These are phyloP conservation scores for Zizania palustris DNA, from an alignment of 202 grass and related monocot genomes.

Conservation along the genomic window DNA sequence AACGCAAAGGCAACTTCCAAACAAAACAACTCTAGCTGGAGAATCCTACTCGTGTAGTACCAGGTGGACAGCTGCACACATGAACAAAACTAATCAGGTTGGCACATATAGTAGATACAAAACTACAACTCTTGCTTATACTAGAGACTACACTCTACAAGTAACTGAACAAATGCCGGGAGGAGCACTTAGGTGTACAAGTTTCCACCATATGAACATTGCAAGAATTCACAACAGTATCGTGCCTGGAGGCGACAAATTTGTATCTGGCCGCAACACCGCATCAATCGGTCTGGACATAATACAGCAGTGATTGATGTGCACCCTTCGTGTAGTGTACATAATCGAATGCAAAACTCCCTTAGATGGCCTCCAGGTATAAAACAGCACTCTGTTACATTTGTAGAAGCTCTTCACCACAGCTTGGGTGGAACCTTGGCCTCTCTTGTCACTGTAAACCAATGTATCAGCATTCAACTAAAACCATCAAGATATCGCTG, in stretches of 20 bases:
- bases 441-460: conserved; percentile 36
- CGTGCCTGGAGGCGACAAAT: conserved; percentile 48
- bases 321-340: conserved; percentile 52
- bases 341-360: conserved; percentile 63
- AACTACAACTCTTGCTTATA: conserved; percentile 36
- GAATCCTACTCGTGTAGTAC: background rate
- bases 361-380: conserved; percentile 45
- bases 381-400: conserved; percentile 46
- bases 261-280: conserved; percentile 48
- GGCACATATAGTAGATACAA: conserved; percentile 47
- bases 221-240: conserved; percentile 38
- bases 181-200: conserved; percentile 25
- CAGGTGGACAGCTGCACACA: conserved; percentile 28
- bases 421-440: conserved; percentile 1
- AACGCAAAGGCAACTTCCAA: conserved; percentile 10
- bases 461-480: conserved; percentile 35
- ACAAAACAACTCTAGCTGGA: background rate
- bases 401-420: conserved; percentile 27
- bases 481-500: conserved; percentile 37
- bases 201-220: conserved; percentile 29
- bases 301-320: conserved; percentile 30
- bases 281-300: conserved; percentile 48
- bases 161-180: conserved; percentile 26
- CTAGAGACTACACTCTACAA: conserved; percentile 52
- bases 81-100: conserved; percentile 21